phyloP scores from a whole-genome alignment of 2,329 filamentous ascomycete species.

The Coniochaeta prunicola region DNA sequence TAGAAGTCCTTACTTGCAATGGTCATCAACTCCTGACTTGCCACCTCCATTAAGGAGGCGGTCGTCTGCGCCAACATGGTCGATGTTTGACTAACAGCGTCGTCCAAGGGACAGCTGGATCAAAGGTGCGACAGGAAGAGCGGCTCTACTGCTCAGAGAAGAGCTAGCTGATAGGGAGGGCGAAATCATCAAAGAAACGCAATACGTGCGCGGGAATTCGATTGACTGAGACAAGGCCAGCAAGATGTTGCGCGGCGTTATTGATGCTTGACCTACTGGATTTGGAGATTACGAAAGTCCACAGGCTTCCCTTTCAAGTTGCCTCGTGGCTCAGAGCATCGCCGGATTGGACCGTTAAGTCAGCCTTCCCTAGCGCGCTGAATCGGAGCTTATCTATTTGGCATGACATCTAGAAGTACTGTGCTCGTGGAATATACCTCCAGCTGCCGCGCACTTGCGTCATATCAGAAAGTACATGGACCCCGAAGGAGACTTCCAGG shows the following conservation, averaged over 20 bases:
- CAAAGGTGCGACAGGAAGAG: not conserved
- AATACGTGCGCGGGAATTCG: not conserved
- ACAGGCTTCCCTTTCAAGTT: not conserved
- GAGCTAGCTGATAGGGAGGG: not conserved
- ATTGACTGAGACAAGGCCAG: not conserved
- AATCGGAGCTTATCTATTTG: not conserved
- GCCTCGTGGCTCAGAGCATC: not conserved
- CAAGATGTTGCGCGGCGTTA: not conserved
- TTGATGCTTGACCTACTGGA: not conserved
- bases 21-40: conserved; percentile 21
- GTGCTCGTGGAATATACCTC: not conserved
- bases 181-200: not conserved
- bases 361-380: not conserved
- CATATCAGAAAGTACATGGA: not conserved
- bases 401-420: not conserved
- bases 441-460: not conserved
- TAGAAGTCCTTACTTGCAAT: not conserved
- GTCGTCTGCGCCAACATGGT: conserved; percentile 28
- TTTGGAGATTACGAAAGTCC: not conserved
- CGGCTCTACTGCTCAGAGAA: not conserved
- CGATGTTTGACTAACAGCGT: not conserved
- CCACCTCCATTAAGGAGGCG: conserved; percentile 29
- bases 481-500: not conserved
- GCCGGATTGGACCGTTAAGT: not conserved
- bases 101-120: not conserved